Conservation (phyloP, 768 basidiomycete species). For the Pleurotus tuoliensis region DNA sequence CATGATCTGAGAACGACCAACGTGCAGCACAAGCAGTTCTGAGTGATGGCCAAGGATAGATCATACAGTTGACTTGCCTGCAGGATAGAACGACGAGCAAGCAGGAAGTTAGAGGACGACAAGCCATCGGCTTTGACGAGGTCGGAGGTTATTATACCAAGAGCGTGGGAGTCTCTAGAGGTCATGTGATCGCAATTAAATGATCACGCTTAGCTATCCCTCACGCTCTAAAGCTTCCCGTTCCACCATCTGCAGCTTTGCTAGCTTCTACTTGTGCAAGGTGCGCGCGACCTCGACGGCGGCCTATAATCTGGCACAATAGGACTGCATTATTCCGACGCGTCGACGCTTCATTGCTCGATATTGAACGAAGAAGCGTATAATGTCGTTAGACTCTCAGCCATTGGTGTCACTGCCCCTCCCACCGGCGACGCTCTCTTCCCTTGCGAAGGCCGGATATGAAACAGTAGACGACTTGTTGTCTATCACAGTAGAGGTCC, state of each 20-base stretch:
- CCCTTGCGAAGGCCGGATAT: constrained; percentile 52
- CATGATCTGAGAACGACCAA: background rate
- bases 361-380: too few species aligned
- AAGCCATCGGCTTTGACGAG: background rate
- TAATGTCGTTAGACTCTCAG: constrained; percentile 22
- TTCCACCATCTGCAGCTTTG: too few species aligned
- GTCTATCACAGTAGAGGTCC: constrained; percentile 35
- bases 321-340: too few species aligned
- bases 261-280: too few species aligned
- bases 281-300: too few species aligned
- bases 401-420: constrained; percentile 45
- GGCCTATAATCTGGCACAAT: too few species aligned
- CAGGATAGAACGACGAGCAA: background rate
- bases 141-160: background rate
- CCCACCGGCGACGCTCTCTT: constrained; percentile 39
- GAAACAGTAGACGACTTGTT: constrained; percentile 52
- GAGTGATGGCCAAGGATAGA: background rate
- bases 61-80: too few species aligned
- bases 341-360: too few species aligned
- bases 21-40: too few species aligned
- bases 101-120: background rate
- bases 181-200: background rate
- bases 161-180: background rate
- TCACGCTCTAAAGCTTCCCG: too few species aligned
- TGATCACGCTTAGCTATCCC: too few species aligned